Evolutionary conservation across 176 grass and related monocot species (phyloP).

Genomic region (Dendrocalamus sinicus): DNA sequence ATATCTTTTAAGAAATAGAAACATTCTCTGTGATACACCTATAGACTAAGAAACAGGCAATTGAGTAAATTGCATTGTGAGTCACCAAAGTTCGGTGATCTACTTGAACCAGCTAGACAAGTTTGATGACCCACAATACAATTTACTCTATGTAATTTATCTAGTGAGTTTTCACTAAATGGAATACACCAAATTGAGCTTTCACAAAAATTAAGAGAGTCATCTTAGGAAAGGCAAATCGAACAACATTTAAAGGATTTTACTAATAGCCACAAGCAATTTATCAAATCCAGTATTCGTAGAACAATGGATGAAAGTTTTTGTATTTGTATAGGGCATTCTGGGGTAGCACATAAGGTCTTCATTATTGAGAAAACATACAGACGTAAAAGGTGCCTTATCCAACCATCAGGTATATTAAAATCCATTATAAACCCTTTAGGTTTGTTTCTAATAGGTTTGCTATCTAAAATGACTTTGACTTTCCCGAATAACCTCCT

Average conservation of each 20-base stretch:
- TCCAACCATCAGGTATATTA: neutral
- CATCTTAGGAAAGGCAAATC: neutral
- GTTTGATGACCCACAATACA: neutral
- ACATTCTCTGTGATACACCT: neutral
- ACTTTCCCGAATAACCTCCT: neutral
- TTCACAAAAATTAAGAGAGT: neutral
- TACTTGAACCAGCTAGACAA: no score
- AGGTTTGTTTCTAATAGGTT: neutral
- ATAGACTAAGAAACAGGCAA: slow-evolving; percentile 14
- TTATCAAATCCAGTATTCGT: neutral
- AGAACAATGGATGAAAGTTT: neutral
- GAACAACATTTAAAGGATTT: neutral
- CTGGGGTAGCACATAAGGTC: neutral
- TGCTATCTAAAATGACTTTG: neutral
- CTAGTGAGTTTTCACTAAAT: slow-evolving; percentile 4
- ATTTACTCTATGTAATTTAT: neutral
- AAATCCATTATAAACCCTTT: neutral
- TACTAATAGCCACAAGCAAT: neutral
- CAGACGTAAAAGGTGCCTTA: neutral
- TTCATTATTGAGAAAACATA: slow-evolving; percentile 12
- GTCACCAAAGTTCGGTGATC: neutral
- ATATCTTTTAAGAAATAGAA: neutral
- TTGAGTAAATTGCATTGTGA: neutral
- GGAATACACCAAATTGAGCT: neutral
- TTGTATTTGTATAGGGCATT: neutral